Percentiles rank a stretch among this genome's conserved stretches.
Conservation (phyloP, 139 green algal species). For the Auxenochlorella pyrenoidosa region DNA sequence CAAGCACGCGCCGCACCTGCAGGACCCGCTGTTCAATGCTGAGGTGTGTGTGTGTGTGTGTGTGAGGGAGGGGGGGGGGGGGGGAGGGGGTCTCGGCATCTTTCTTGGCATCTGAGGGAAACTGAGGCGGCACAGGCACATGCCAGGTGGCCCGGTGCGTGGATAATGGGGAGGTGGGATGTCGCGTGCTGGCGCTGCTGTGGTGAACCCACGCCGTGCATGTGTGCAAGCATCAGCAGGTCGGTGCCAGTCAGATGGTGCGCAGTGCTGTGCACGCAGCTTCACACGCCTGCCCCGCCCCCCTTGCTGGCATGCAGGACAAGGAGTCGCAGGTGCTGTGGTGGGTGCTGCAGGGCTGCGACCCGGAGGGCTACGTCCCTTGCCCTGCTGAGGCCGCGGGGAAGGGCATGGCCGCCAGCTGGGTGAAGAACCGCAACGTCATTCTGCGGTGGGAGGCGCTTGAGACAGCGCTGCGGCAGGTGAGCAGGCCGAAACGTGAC, state of each 20-base stretch:
- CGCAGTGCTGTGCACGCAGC: background rate
- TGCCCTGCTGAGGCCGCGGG: background rate
- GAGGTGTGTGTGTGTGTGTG: background rate
- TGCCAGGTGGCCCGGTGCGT: no score
- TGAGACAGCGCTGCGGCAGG: conserved; percentile 18
- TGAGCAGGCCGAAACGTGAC: background rate
- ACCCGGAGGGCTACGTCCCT: background rate
- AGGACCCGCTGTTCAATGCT: conserved; percentile 29
- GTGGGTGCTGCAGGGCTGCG: conserved; percentile 21
- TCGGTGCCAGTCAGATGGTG: no score
- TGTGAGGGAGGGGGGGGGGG: no score
- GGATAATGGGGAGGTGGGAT: no score
- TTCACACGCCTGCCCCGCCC: background rate
- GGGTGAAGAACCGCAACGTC: conserved; percentile 22
- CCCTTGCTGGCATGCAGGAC: background rate
- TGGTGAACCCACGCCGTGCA: no score
- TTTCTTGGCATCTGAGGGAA: no score
- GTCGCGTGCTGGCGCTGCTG: no score
- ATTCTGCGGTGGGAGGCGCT: conserved; percentile 18
- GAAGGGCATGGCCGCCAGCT: background rate
- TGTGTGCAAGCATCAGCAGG: no score
- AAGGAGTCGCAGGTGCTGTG: conserved; percentile 13
- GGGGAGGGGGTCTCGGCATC: no score
- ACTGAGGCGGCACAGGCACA: no score
- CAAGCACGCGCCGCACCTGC: conserved; percentile 14